Base-by-base conservation (phyloP, 495 filamentous ascomycete species). In the Parachaetomium inaequale region DNA sequence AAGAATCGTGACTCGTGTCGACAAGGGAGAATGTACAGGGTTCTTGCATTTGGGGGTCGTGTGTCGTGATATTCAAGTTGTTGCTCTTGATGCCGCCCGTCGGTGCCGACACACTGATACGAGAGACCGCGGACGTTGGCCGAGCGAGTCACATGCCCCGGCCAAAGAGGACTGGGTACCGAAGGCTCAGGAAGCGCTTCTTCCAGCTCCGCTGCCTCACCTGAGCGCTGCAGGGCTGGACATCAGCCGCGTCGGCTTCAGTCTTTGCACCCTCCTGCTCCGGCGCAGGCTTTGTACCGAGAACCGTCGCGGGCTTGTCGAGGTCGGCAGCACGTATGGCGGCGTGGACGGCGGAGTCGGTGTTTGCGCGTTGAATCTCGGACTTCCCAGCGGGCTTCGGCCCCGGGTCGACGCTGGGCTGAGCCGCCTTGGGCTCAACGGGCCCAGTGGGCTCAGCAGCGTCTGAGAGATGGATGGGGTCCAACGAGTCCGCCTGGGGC, bases 21-120 rank as follows among this genome's bases (percentile, higher is more conserved):
- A 72, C 65, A 70, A 72, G 70, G 63, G 68, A 66, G 54, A 72
- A 34, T 61, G 63, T 72, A 69, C 67, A 66, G 23, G 55, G 62
- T 67, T 65, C 67, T 68, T 69, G 67, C 69, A 66, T 59, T 67
- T 29, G 55, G 21, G 34, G 42, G 8, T 60, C 49, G 28, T 56
- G 55, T 46, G 54, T 61, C 28, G 61, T 56, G 11, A 40, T 40
- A 43, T 36, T 51, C n/a, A n/a, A n/a, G 38, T 58, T 50, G 45
- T 54, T 34, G 21, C 12, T 31, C 11, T 0, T 58, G 28, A 5
- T 15, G 49, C 40, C 52, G 53, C 53, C 52, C 45, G 19, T 23
- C n/a, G 46, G 34, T 57, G 36, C 19, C 54, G 61, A 58, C 61
- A 63, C 54, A 63, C 61, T 11, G 26, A 19, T 14, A 17, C 12